phyloP scores from a whole-genome alignment of 1,139 yeast genomes.

The Pichia sp. region DNA sequence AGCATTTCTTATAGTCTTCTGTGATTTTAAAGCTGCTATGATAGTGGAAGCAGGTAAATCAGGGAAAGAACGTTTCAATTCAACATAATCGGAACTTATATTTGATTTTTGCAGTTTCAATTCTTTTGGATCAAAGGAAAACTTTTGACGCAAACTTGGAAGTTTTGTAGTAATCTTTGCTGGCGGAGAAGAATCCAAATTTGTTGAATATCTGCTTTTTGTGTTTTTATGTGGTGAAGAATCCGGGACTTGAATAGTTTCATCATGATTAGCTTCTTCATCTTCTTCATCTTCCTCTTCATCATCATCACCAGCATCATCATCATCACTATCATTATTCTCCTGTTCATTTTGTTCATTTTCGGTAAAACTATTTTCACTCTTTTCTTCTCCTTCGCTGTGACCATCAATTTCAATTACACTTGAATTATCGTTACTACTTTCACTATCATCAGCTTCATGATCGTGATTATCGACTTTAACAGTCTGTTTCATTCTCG shows the following conservation, averaged over 20 bases:
- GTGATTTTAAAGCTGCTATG: constrained; percentile 55
- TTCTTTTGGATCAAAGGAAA: constrained; percentile 4
- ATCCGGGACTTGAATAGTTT: constrained; percentile 39
- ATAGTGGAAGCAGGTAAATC: constrained; percentile 45
- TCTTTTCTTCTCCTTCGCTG: not conserved
- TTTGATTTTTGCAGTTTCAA: not conserved
- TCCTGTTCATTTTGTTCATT: not conserved
- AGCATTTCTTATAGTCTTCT: constrained; percentile 50
- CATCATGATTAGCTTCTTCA: constrained; percentile 7
- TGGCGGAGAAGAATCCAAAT: constrained; percentile 24
- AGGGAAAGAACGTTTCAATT: constrained; percentile 43
- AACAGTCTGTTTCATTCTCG: not conserved
- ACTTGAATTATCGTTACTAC: not conserved
- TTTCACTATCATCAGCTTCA: not conserved
- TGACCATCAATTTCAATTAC: not conserved
- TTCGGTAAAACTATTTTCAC: not conserved
- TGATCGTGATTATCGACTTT: not conserved
- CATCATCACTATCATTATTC: not conserved
- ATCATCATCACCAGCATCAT: constrained; percentile 4
- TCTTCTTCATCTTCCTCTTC: constrained; percentile 11
- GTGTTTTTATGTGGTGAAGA: constrained; percentile 34
- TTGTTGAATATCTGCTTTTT: constrained; percentile 8
- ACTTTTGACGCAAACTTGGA: constrained; percentile 11
- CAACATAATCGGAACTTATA: constrained; percentile 33
- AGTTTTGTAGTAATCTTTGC: constrained; percentile 12